A percentile compares a stretch with the other conserved stretches of the same genome.
Evolutionary conservation across 768 basidiomycete species (phyloP).

Genomic region (Amanita inopinata): DNA sequence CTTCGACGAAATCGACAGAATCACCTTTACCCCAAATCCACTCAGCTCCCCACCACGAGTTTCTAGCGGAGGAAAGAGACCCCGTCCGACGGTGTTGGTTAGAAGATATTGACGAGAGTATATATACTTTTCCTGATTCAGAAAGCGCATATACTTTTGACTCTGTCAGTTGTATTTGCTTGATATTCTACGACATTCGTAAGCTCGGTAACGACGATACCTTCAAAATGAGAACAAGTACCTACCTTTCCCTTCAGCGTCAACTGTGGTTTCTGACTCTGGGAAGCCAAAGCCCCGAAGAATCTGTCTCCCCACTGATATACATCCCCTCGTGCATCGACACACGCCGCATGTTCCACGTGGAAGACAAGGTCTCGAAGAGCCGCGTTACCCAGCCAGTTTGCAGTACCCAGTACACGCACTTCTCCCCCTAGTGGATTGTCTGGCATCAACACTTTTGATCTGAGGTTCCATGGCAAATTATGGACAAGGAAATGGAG

Average conservation of each 20-base stretch:
- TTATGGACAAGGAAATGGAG: not conserved
- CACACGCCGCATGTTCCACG: conserved; percentile 57
- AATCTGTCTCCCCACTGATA: conserved; percentile 78
- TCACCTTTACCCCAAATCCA: conserved; percentile 50
- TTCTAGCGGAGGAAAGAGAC: conserved; percentile 31
- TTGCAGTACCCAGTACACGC: conserved; percentile 37
- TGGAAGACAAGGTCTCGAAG: conserved; percentile 68
- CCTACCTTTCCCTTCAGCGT: conserved; percentile 60
- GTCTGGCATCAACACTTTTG: conserved; percentile 19
- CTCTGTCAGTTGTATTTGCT: conserved; percentile 48
- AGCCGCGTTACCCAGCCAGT: conserved; percentile 59
- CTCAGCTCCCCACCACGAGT: conserved; percentile 51
- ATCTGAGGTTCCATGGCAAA: not conserved
- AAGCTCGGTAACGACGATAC: not conserved
- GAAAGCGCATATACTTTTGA: conserved; percentile 71
- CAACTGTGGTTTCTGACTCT: conserved; percentile 29
- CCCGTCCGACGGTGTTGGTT: conserved; percentile 35
- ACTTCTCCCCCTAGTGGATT: conserved; percentile 29
- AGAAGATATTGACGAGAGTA: conserved; percentile 41
- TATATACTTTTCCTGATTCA: conserved; percentile 65
- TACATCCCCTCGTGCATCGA: conserved; percentile 72
- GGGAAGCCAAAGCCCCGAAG: conserved; percentile 25
- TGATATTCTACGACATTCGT: too few relatives aligned
- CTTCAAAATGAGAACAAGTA: conserved; percentile 2
- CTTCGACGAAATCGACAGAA: conserved; percentile 46